These are phyloP conservation scores for Nicotiana attenuata DNA, from an alignment of 257 asterid genomes.

Conservation along the genomic window DNA sequence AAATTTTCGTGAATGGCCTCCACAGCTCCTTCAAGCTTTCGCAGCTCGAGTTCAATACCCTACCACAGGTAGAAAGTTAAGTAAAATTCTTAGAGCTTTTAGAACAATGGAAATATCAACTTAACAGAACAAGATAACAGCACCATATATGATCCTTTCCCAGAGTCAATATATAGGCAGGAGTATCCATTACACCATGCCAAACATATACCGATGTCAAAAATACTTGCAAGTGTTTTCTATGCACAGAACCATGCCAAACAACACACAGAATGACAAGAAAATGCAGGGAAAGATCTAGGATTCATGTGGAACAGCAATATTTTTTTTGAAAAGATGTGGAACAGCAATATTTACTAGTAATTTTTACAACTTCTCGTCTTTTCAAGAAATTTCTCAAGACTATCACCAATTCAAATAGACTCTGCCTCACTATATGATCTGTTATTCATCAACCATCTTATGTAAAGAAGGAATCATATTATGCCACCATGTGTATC, in stretches of 20 bases:
- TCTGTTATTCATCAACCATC: background rate
- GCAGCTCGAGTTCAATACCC: conserved; percentile 89
- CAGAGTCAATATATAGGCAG: background rate
- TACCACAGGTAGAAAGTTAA: conserved; percentile 24
- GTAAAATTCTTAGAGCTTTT: background rate
- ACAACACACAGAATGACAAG: background rate
- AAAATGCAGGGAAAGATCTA: background rate
- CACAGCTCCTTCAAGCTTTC: conserved; percentile 88
- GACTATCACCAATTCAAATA: background rate
- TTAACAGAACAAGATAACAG: background rate
- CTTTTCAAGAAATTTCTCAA: background rate
- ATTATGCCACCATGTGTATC: background rate
- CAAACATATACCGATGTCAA: background rate
- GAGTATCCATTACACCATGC: background rate
- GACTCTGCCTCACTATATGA: background rate
- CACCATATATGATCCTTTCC: background rate
- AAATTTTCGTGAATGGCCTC: conserved; percentile 84
- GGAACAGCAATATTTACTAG: background rate
- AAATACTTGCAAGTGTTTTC: background rate
- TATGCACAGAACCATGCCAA: background rate
- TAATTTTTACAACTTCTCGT: background rate
- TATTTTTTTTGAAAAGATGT: too few relatives aligned
- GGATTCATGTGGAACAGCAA: too few relatives aligned
- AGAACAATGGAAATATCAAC: background rate
- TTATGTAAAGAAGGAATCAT: background rate